Percentiles rank a stretch among this genome's conserved stretches.
Conservation (phyloP, 306 rosid genomes). For the Hylodesmum podocarpum region DNA sequence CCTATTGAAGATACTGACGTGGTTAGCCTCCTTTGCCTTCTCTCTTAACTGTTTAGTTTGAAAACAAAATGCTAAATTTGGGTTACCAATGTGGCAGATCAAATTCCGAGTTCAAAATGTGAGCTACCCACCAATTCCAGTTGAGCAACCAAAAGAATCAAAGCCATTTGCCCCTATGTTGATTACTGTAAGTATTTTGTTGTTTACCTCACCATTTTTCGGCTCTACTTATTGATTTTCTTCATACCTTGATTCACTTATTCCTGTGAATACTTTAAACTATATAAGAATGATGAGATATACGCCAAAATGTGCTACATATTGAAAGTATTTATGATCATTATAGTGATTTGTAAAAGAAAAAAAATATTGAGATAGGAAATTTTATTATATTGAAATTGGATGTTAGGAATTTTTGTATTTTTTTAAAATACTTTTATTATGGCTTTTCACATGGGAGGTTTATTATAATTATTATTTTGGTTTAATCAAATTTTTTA, state of each 20-base stretch:
- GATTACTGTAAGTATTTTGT: slow-evolving; percentile 55
- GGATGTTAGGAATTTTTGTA: background rate
- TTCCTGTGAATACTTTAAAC: background rate
- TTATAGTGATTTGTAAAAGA: background rate
- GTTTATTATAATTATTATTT: background rate
- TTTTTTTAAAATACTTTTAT: background rate
- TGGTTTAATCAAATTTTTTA: background rate
- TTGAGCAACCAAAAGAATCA: slow-evolving; percentile 64
- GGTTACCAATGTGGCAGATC: slow-evolving; percentile 45
- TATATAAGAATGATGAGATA: background rate
- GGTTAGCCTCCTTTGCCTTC: slow-evolving; percentile 46
- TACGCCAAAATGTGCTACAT: background rate
- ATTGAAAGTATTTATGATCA: background rate
- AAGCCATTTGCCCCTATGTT: slow-evolving; percentile 82
- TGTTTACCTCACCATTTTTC: background rate
- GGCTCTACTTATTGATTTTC: slow-evolving; percentile 23
- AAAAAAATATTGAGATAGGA: background rate
- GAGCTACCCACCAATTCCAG: slow-evolving; percentile 66
- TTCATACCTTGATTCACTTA: background rate
- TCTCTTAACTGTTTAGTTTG: slow-evolving; percentile 15
- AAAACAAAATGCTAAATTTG: slow-evolving; percentile 22
- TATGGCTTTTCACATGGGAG: background rate
- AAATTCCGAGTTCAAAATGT: slow-evolving; percentile 58
- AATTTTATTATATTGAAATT: background rate
- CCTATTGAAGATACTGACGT: slow-evolving; percentile 49